These are phyloP conservation scores for Malus hybrid DNA, from an alignment of 331 rosid species.

Conservation along the genomic window DNA sequence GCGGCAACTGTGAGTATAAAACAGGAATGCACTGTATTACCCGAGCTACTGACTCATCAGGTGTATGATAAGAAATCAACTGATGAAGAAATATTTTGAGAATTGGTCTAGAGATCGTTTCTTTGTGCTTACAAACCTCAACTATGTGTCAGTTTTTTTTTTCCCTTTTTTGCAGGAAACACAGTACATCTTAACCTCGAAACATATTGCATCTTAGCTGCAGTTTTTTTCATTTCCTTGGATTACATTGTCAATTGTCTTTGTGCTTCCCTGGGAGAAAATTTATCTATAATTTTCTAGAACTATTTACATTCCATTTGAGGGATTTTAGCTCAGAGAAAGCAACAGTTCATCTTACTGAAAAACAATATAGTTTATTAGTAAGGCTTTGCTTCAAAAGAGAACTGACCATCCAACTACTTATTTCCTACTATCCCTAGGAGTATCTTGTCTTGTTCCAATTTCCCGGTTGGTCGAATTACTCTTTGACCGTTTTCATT, in stretches of 20 bases:
- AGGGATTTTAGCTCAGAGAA: conserved; percentile 2
- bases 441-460: not conserved
- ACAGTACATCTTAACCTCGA: not conserved
- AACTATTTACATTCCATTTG: not conserved
- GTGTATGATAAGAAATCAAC: not conserved
- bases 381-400: conserved; percentile 7
- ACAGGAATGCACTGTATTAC: not conserved
- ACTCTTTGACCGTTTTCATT: not conserved
- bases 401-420: conserved; percentile 17
- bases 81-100: not conserved
- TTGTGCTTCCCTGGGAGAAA: not conserved
- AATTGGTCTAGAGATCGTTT: not conserved
- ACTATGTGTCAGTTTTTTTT: not conserved
- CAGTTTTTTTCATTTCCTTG: not conserved
- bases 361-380: conserved; percentile 5
- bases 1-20: not conserved
- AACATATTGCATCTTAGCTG: not conserved
- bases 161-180: not conserved
- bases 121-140: not conserved
- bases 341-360: conserved; percentile 18
- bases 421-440: conserved; percentile 1
- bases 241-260: not conserved
- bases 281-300: not conserved
- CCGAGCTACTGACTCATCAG: not conserved
- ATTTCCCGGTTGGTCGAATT: not conserved